A percentile compares a stretch with the other conserved stretches of the same genome.
Conservation (phyloP, 2,329 filamentous ascomycete genomes). For the Tolypocladium tundrense region DNA sequence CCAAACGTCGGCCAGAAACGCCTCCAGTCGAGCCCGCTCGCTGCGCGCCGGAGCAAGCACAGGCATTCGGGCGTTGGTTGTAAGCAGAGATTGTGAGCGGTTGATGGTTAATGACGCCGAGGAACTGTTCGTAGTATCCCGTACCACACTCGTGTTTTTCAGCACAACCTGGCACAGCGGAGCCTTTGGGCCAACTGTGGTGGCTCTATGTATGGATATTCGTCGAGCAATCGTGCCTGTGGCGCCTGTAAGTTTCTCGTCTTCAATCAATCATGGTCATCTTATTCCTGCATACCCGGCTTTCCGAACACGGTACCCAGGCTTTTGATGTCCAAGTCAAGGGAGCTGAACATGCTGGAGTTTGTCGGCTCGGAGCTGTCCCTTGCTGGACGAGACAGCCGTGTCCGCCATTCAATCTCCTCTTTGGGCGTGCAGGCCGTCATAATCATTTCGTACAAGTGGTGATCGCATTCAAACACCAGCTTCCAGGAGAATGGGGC, state of each 20-base stretch:
- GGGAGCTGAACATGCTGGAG: constrained; percentile 46
- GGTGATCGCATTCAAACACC: constrained; percentile 66
- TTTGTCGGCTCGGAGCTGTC: constrained; percentile 37
- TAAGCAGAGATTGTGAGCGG: constrained; percentile 70
- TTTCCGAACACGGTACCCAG: constrained; percentile 68
- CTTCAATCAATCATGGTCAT: too few species aligned
- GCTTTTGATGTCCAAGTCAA: constrained; percentile 61
- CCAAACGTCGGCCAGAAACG: constrained; percentile 68
- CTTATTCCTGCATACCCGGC: constrained; percentile 36
- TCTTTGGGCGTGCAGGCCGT: constrained; percentile 77
- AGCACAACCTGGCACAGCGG: constrained; percentile 69
- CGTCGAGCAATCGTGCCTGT: constrained; percentile 52
- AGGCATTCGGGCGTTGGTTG: constrained; percentile 53
- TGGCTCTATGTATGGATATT: constrained; percentile 70
- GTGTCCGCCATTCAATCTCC: constrained; percentile 66
- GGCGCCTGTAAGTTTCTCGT: neutral
- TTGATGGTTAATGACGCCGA: constrained; percentile 47
- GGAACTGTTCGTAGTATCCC: constrained; percentile 35
- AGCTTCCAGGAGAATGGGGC: constrained; percentile 88
- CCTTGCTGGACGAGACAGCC: constrained; percentile 44
- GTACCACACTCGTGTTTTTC: constrained; percentile 68
- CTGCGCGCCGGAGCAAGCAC: constrained; percentile 64
- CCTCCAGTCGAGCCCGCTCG: constrained; percentile 70
- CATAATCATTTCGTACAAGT: constrained; percentile 75
- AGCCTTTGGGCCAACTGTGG: constrained; percentile 60